Base-by-base conservation (phyloP, 2,329 filamentous ascomycete genomes). In the Huntiella moniliformis region DNA sequence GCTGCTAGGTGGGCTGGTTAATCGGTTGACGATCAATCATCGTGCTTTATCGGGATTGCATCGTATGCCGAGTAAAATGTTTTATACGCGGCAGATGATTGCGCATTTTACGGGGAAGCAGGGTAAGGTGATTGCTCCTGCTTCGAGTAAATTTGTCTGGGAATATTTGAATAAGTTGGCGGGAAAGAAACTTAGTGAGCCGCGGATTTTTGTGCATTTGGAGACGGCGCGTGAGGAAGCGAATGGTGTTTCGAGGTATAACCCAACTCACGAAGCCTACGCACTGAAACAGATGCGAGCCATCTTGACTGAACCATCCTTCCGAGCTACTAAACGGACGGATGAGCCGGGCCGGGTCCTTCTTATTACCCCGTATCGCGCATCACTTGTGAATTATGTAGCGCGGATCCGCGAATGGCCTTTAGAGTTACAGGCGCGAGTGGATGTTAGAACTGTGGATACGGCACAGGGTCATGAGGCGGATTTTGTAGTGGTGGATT, bases 401-500 rank as follows among this genome's bases (percentile, higher is more conserved):
- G 47, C 53, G 1, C 51, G 57, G 0, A 54, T 59, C 0, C 55
- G 54, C 7, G 38, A 50, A 2, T 56, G 60, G 53, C 57, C 58
- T 0, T 10, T 42, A 1, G 51, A 56, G 8, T 56, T 50, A 40
- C 55, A 57, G 38, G 31, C 51, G 0, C 54, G 63, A 1, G 60
- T 67, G 0, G 56, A 63, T 17, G 60, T 65, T 0, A 51, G 66
- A 13, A 70, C 66, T 0, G 60, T 68, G 1, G 67, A 68, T 42
- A 64, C 60, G 4, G 61, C 63, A 0, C 66, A 68, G 35, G 67
- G 67, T 0, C 64, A 66, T 11, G 63, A 70, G 47, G 65, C 67
- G 0, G 67, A 70, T 36, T 56, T 67, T 4, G 64, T 69, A 0
- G 62, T 67, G 32, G 56, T 70, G 0, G 67, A 70, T 53, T 58